A percentile compares a stretch with the other conserved stretches of the same genome.
Conservation (phyloP, 768 basidiomycete species). For the Lentinula sp. region DNA sequence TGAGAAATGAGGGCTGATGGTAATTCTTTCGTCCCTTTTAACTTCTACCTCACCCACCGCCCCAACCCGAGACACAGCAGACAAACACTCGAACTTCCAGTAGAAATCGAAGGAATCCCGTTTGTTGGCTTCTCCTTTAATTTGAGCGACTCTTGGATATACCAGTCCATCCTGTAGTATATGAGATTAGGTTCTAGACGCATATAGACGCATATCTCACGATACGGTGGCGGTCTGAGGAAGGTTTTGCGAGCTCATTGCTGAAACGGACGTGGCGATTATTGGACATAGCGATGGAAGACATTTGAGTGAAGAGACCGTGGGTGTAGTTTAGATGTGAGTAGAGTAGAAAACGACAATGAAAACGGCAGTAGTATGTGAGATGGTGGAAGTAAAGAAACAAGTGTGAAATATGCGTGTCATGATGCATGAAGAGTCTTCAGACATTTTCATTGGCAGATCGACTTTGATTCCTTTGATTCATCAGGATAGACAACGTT, state of each 20-base stretch:
- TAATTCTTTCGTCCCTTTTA: not conserved
- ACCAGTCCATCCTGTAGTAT: slow-evolving; percentile 16
- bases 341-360: not conserved
- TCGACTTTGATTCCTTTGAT: not conserved
- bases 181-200: not conserved
- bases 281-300: not conserved
- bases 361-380: not conserved
- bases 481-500: not conserved
- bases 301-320: slow-evolving; percentile 1
- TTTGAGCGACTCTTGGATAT: slow-evolving; percentile 37
- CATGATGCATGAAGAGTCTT: too few relatives aligned
- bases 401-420: not conserved
- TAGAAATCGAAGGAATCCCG: slow-evolving; percentile 27
- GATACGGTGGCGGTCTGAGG: slow-evolving; percentile 6
- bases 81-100: slow-evolving; percentile 27
- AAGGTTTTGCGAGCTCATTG: slow-evolving; percentile 5
- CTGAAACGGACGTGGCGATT: slow-evolving; percentile 4
- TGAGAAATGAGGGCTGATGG: not conserved
- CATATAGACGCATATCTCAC: slow-evolving; percentile 2
- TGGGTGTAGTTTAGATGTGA: not conserved
- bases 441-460: not conserved
- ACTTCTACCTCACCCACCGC: not conserved
- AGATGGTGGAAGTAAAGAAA: slow-evolving; percentile 6
- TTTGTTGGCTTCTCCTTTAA: slow-evolving; percentile 26
- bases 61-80: slow-evolving; percentile 10